Percentiles rank a stretch among this genome's conserved stretches.
phyloP scores from a whole-genome alignment of 495 filamentous ascomycete species.

The Hypoxylon subgilvum region DNA sequence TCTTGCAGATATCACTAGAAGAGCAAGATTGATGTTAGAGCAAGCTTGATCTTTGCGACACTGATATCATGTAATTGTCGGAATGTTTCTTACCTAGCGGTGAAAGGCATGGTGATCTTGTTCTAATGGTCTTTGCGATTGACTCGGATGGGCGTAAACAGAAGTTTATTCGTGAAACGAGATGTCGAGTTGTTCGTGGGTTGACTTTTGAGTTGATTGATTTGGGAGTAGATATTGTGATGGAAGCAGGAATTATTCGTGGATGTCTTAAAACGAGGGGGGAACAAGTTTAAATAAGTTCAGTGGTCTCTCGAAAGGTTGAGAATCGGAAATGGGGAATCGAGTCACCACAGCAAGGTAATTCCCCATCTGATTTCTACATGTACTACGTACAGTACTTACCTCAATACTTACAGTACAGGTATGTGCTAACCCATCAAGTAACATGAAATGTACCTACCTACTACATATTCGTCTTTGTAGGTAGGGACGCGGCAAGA shows the following conservation, averaged over 20 bases:
- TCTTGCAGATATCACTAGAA: slow-evolving; percentile 83
- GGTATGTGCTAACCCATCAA: too few species aligned
- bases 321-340: slow-evolving; percentile 10
- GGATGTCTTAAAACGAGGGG: slow-evolving; percentile 6
- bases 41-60: not conserved
- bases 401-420: too few species aligned
- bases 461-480: slow-evolving; percentile 19
- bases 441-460: too few species aligned
- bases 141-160: not conserved
- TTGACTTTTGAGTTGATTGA: not conserved
- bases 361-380: not conserved
- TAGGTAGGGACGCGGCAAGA: slow-evolving; percentile 7
- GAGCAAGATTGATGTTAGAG: slow-evolving; percentile 9
- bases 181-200: not conserved
- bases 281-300: slow-evolving; percentile 27
- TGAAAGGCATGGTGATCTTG: slow-evolving; percentile 60
- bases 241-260: slow-evolving; percentile 5
- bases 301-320: not conserved
- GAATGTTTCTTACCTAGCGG: slow-evolving; percentile 54
- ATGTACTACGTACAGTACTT: not conserved
- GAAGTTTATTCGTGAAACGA: too few species aligned
- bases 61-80: not conserved
- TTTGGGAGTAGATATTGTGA: not conserved
- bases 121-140: not conserved
- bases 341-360: slow-evolving; percentile 14